These are phyloP conservation scores for Penicilliopsis zonata DNA, from an alignment of 495 filamentous ascomycete genomes.

Conservation along the genomic window DNA sequence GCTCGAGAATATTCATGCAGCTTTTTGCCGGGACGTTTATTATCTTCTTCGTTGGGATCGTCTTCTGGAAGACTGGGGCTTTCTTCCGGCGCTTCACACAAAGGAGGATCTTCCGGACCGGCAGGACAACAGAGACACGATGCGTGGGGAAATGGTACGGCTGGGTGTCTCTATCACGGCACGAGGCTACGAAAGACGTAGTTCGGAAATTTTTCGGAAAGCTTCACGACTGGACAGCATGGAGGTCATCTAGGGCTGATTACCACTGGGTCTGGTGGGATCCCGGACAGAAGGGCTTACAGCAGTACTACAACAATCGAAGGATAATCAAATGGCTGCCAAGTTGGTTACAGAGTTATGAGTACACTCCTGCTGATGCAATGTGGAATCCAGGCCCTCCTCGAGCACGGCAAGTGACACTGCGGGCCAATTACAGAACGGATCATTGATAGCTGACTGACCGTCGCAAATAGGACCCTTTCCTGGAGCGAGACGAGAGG, in stretches of 20 bases:
- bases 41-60: slow-evolving; percentile 25
- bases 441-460: slow-evolving; percentile 3
- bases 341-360: slow-evolving; percentile 15
- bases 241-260: slow-evolving; percentile 22
- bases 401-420: not conserved
- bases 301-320: slow-evolving; percentile 7
- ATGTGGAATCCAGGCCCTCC: slow-evolving; percentile 16
- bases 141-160: slow-evolving; percentile 36
- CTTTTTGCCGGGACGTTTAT: slow-evolving; percentile 26
- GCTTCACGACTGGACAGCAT: slow-evolving; percentile 17
- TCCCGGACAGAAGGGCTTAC: slow-evolving; percentile 13
- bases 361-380: slow-evolving; percentile 11
- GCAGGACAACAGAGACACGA: slow-evolving; percentile 19
- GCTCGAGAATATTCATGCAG: slow-evolving; percentile 16
- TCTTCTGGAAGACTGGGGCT: slow-evolving; percentile 31
- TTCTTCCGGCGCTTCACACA: slow-evolving; percentile 24
- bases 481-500: not conserved
- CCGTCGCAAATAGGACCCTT: not conserved
- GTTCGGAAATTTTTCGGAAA: slow-evolving; percentile 9
- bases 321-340: slow-evolving; percentile 12
- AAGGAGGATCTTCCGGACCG: slow-evolving; percentile 18
- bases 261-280: slow-evolving; percentile 35
- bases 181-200: slow-evolving; percentile 17
- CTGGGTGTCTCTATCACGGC: slow-evolving; percentile 23
- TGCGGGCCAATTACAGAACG: slow-evolving; percentile 5